These are phyloP conservation scores for Chaetomium fimeti DNA, from an alignment of 495 filamentous ascomycete genomes.

Conservation along the genomic window DNA sequence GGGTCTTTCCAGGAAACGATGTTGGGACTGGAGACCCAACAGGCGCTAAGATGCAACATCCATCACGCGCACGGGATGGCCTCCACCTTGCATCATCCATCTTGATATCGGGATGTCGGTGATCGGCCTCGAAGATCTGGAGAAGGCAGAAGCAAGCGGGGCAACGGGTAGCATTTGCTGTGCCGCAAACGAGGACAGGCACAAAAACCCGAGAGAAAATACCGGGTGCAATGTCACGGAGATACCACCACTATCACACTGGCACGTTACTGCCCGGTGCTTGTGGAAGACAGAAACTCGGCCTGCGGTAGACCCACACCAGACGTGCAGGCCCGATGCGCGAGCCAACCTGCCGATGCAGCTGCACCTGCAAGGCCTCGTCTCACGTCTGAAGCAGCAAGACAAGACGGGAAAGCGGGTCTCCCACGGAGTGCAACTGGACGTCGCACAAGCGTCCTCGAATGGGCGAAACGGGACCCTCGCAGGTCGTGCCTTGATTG, in stretches of 20 bases:
- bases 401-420: conserved; percentile 17
- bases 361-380: conserved; percentile 15
- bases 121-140: too few relatives aligned
- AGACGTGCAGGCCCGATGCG: not conserved
- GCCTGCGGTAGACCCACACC: not conserved
- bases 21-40: conserved; percentile 8
- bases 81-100: not conserved
- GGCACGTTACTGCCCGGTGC: not conserved
- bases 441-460: conserved; percentile 4
- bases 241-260: too few relatives aligned
- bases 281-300: not conserved
- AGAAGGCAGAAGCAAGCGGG: not conserved
- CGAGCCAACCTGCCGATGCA: conserved; percentile 7
- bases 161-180: not conserved
- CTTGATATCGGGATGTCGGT: not conserved
- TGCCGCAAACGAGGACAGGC: not conserved
- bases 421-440: not conserved
- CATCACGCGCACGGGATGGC: not conserved
- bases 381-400: conserved; percentile 20
- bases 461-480: conserved; percentile 1
- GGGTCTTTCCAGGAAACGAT: conserved; percentile 20
- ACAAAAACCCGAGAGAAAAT: not conserved
- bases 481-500: conserved; percentile 1
- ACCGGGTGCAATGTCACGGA: not conserved
- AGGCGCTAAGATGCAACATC: conserved; percentile 20